phyloP scores from a whole-genome alignment of 2,329 filamentous ascomycete genomes.

The Scedosporium apiospermum region DNA sequence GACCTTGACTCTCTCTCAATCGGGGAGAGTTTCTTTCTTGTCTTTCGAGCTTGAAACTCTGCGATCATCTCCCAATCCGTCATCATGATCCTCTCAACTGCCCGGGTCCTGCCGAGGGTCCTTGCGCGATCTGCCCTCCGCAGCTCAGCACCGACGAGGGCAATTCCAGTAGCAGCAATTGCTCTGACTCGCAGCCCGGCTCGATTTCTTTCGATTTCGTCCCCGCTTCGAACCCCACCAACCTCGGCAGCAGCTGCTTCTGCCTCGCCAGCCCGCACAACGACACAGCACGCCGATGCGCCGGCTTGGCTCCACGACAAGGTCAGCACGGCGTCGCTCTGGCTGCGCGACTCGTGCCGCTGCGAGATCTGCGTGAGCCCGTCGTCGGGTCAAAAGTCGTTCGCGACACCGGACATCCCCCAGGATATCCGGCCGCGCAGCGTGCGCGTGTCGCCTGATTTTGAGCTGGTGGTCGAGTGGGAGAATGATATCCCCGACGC shows the following conservation, averaged over 20 bases:
- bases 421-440: conserved; percentile 19
- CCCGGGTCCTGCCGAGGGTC: neutral
- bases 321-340: conserved; percentile 10
- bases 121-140: neutral
- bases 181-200: neutral
- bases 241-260: neutral
- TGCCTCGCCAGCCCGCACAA: neutral
- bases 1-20: neutral
- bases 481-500: conserved; percentile 29
- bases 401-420: conserved; percentile 32
- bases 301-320: conserved; percentile 8
- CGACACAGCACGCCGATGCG: neutral
- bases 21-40: neutral
- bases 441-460: conserved; percentile 23
- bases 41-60: neutral
- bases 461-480: conserved; percentile 52
- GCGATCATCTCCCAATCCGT: neutral
- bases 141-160: neutral
- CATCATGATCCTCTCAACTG: neutral
- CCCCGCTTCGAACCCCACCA: neutral
- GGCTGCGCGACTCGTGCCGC: conserved; percentile 44
- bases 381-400: conserved; percentile 51
- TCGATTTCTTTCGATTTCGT: neutral
- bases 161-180: neutral
- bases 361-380: conserved; percentile 44